Base-by-base conservation (phyloP, 495 filamentous ascomycete species). In the Monascus purpureus region DNA sequence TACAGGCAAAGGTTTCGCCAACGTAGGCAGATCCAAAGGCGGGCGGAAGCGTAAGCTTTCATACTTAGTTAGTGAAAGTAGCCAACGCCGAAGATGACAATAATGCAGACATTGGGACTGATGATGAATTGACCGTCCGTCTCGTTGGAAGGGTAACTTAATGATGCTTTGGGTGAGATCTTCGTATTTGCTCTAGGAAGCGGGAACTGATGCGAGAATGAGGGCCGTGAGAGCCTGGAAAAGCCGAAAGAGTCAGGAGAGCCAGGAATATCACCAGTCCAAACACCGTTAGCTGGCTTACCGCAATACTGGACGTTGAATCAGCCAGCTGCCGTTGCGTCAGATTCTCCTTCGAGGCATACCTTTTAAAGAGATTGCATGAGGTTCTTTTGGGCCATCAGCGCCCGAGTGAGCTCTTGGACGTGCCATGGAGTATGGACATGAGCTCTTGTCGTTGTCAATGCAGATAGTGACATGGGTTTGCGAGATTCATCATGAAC, bases 1-100 rank as follows among this genome's bases (percentile, higher is more conserved):
- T 90, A 58, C 90, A 97, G 30, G 73, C 73, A 54, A 97, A 97
- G 1, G 81, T 85, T 61, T 96, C 87, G 36, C 90, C 90, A 25
- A 96, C 87, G 41, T 95, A 95, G 30, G 87, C 85, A 7, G 82
- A 82, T 32, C 86, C 90, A 51, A 97, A 96, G 3, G 84, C 73
- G 1, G 85, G 81, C 4, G 90, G 90, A 2, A 96, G 74, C n/a
- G 82, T 93, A 41, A 95, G 68, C 71, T 75, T 34, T 8, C 14
- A 13, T 13, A 19, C 20, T 11, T 13, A 29, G 15, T 37, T 28
- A 39, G 31, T 19, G 15, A 25, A 6, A 16, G 13, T 6, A 28
- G 17, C 12, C n/a, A n/a, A n/a, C n/a, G n/a, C n/a, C n/a, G n/a
- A n/a, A n/a, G n/a, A n/a, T n/a, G n/a, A n/a, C 8, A 11, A 33